Evolutionary conservation across 73 alveolate species (phyloP), one percentile per base, ranked within the genome.

Genomic region (Paramecium biaurelia): DNA sequence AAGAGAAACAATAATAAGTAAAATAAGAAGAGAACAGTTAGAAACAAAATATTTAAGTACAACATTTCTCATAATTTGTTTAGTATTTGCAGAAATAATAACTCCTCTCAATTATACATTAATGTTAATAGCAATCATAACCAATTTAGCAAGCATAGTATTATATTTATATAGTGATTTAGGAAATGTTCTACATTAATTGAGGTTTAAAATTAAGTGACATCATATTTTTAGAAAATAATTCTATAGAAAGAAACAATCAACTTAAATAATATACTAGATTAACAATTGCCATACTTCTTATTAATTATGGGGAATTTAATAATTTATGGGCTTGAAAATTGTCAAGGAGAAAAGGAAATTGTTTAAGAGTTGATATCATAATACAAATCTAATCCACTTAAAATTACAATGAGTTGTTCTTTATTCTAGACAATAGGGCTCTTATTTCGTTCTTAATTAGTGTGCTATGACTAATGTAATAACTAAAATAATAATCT

Each of bases 341-440:
- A 38, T 30, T 23, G 11, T 34, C 57, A 32, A 7, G 18, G 21
- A 41, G 90, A 79, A 1, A 26, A 32, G n/a, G 74, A 79, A 79
- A 20, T 47, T 42, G 28, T 79, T 1, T 20, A 18, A 37, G 42
- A 18, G 12, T 18, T 76, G 8, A 37, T 76, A 76, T 6, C 38
- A 42, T 41, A 76, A 42, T 76, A 76, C 26, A 42, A 18, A 24
- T 76, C 30, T 6, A 26, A 76, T 20, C 89, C 89, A 5, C 70
- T 76, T 21, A 76, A 76, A 41, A 76, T 76, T 41, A 32, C 89
- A 4, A 38, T 76, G 70, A 76, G 89, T 76, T 76, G 63, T 28
- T 76, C 89, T 42, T n/a, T 76, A 18, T 76, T 76, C 12, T 42
- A 76, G 23, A 76, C 89, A 3, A 42, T 76, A 37, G 63, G 35